Conservation (phyloP, 371 early-diverging fungal genomes). For the Mucor plumbeus region DNA sequence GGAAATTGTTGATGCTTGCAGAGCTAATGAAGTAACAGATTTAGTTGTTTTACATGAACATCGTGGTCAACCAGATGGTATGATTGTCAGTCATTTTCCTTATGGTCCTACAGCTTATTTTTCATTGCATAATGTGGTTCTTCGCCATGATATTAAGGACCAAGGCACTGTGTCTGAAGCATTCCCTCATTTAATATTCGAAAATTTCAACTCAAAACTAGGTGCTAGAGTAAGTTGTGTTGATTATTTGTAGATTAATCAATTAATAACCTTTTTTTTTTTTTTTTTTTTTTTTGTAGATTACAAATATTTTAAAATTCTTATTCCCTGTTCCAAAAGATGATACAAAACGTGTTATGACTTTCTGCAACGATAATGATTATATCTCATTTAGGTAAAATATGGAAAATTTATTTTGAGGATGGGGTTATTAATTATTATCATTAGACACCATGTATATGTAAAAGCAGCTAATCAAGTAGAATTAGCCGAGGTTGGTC, state of each 20-base stretch:
- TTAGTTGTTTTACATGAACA: conserved; percentile 97
- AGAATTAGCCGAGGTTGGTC: conserved; percentile 96
- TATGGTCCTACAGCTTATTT: conserved; percentile 99
- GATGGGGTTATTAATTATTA: background rate
- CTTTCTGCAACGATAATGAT: conserved; percentile 95
- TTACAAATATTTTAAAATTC: conserved; percentile 89
- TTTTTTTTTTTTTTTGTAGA: conserved; percentile 48
- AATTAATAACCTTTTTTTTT: too few relatives aligned
- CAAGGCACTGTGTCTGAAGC: conserved; percentile 96
- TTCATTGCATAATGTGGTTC: conserved; percentile 95
- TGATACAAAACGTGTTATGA: conserved; percentile 95
- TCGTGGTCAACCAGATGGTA: conserved; percentile 97
- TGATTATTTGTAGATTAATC: too few relatives aligned
- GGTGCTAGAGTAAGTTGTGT: conserved; percentile 74
- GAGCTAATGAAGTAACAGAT: conserved; percentile 95
- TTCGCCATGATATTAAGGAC: conserved; percentile 96
- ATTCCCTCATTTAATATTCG: conserved; percentile 94
- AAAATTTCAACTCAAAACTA: conserved; percentile 90
- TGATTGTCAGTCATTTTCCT: conserved; percentile 97
- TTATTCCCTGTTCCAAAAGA: conserved; percentile 97
- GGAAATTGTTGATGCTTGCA: conserved; percentile 95
- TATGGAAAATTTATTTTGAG: background rate
- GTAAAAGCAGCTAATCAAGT: conserved; percentile 88
- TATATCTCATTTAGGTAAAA: conserved; percentile 91
- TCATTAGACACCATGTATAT: conserved; percentile 90